Evolutionary conservation across 1,139 yeast species (phyloP), one percentile per base, ranked within the genome.

Genomic region (Pichia sp.): DNA sequence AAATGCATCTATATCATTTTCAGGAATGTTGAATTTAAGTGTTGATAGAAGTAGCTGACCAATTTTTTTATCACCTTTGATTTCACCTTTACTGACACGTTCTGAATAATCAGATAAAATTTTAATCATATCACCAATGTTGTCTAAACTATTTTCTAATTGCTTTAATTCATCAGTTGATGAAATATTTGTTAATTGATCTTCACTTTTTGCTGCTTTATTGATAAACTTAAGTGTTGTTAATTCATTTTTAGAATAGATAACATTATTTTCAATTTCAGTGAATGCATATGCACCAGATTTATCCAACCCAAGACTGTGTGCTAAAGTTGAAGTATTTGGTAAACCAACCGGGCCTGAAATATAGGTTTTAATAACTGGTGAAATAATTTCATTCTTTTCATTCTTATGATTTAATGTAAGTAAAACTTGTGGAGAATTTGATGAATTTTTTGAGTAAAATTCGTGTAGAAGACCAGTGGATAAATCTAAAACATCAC

Each of bases 381-480:
- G 73, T 25, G 75, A 71, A 52, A 80, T 70, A 56, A 75, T 73
- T 47, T 70, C 64, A 44, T 60, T 61, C 8, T 64, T 61, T 42
- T 69, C 68, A 45, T 70, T 71, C 49, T 78, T 76, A 55, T 66
- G 71, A 59, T 77, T 75, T 49, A 82, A 69, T 47, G 93, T 87
- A 64, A 89, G 73, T 68, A 87, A 90, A 57, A 89, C 77, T 34
- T 95, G 91, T 67, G 78, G 76, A 38, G 95, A 93, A 66, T 69
- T 79, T 8, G 90, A 83, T 57, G 87, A 79, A 42, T 72, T 80
- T 68, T 84, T 85, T 45, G 84, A 76, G 70, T 85, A 89, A 67
- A 88, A 86, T 65, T 86, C 95, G 67, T 89, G 96, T 64, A 89
- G 83, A 61, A 89, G 77, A n/a, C 88, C 87, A 29, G 95, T 82